phyloP scores from a whole-genome alignment of 768 basidiomycete genomes.

The Tylopilus felleus region DNA sequence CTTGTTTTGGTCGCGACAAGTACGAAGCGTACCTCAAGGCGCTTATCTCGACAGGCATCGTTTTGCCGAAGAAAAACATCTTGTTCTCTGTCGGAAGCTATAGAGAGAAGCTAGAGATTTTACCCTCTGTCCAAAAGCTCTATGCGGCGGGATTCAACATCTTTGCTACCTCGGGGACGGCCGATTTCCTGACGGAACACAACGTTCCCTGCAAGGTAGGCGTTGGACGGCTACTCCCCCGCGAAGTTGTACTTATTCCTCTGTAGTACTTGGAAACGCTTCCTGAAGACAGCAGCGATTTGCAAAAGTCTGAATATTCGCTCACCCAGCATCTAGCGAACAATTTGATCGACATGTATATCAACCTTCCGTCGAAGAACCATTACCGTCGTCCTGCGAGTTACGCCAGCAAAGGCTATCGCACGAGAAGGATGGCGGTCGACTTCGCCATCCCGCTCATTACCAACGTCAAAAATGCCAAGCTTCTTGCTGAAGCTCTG shows the following conservation, averaged over 20 bases:
- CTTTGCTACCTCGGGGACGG: constrained; percentile 95
- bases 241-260: constrained; percentile 1
- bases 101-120: constrained; percentile 94
- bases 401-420: constrained; percentile 96
- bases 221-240: background rate
- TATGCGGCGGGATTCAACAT: constrained; percentile 91
- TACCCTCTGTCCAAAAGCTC: constrained; percentile 95
- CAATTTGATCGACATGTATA: constrained; percentile 98
- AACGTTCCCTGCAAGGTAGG: constrained; percentile 91
- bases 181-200: constrained; percentile 97
- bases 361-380: constrained; percentile 98
- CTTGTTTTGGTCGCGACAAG: constrained; percentile 96
- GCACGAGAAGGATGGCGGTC: constrained; percentile 96
- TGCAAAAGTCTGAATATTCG: constrained; percentile 96
- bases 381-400: constrained; percentile 95
- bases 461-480: constrained; percentile 98
- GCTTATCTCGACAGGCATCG: constrained; percentile 92
- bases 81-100: constrained; percentile 95
- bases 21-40: constrained; percentile 99
- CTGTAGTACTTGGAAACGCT: constrained; percentile 85
- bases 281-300: constrained; percentile 64
- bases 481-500: constrained; percentile 90
- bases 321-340: constrained; percentile 95
- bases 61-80: constrained; percentile 95
- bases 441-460: constrained; percentile 97